Evolutionary conservation across 106 monocot genomes (phyloP), one percentile per base, ranked within the genome.

Genomic region (Acorus calamus): DNA sequence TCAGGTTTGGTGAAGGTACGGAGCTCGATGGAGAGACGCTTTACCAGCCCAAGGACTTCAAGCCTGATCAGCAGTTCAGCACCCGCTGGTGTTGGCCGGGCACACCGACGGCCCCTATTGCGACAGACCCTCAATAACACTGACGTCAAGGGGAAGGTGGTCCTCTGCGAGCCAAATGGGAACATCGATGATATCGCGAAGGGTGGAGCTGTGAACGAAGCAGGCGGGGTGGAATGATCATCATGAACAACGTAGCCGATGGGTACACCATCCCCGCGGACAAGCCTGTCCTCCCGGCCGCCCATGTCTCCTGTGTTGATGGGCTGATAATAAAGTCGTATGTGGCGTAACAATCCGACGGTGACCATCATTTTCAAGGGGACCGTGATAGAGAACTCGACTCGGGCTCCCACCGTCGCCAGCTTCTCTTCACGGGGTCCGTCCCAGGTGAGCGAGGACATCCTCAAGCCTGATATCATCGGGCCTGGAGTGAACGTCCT

Each of bases 401-500:
- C 9, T 4, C 67, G 60, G 46, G 52, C 74, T 8, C 82, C 78
- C 4, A 56, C 65, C 3, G 41, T 82, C 11, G 61, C 59, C 0
- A 52, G 54, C 5, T 78, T 78, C 78, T 82, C 82, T 41, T 78
- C 82, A 5, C 47, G 82, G 3, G 78, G 82, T 0, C 82, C 82
- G 0, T 65, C 53, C 56, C 7, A 66, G 4, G 59, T 65, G 9
- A 83, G 69, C 65, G 68, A 68, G 0, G 56, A 65, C 8, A 72
- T 83, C 47, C 11, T 83, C 9, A 83, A 83, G 46, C 79, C 83
- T 4, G 79, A 83, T 43, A 62, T 83, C 53, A 62, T 65, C 0
- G 78, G 69, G 0, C 83, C 83, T 4, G 83, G 83, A 4, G 71
- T 76, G 10, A 65, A 53, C 56, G 62, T 83, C 6, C 59, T 83